Conservation (phyloP, 768 basidiomycete species). For the Collybia sordida region DNA sequence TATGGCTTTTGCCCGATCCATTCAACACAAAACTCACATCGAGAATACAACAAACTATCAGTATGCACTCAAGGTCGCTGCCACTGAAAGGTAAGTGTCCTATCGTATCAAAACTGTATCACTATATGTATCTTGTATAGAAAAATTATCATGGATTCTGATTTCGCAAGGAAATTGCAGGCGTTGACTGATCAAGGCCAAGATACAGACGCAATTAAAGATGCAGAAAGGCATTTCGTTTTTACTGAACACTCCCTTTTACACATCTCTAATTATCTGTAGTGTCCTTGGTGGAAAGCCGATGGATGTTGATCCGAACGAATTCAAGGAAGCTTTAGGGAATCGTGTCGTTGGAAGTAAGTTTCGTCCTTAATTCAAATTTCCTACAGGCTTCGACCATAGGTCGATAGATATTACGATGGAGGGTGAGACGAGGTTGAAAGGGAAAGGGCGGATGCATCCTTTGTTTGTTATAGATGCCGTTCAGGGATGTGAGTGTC, state of each 20-base stretch:
- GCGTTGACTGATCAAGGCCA: constrained; percentile 24
- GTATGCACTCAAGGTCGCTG: constrained; percentile 35
- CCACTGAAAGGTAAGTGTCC: constrained; percentile 21
- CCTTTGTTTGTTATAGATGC: neutral
- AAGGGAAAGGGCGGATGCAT: constrained; percentile 10
- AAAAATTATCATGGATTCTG: constrained; percentile 32
- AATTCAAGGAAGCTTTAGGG: neutral
- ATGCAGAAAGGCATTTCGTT: constrained; percentile 26
- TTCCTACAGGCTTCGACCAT: too few species aligned
- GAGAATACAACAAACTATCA: constrained; percentile 24
- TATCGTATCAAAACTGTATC: neutral
- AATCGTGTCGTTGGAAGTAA: neutral
- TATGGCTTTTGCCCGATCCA: constrained; percentile 26
- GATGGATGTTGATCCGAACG: constrained; percentile 1
- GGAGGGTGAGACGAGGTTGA: neutral
- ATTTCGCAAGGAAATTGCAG: constrained; percentile 34
- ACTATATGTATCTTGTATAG: constrained; percentile 12
- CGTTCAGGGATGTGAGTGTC: neutral
- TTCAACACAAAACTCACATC: constrained; percentile 27
- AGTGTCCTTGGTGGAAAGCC: constrained; percentile 1
- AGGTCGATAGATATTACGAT: neutral
- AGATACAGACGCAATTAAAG: constrained; percentile 25
- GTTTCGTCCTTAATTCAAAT: neutral
- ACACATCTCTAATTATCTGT: neutral
- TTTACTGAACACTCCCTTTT: neutral